Evolutionary conservation across 148 eudicot genomes (phyloP), one percentile per base, ranked within the genome.

Genomic region (Hydrangea macrophylla): DNA sequence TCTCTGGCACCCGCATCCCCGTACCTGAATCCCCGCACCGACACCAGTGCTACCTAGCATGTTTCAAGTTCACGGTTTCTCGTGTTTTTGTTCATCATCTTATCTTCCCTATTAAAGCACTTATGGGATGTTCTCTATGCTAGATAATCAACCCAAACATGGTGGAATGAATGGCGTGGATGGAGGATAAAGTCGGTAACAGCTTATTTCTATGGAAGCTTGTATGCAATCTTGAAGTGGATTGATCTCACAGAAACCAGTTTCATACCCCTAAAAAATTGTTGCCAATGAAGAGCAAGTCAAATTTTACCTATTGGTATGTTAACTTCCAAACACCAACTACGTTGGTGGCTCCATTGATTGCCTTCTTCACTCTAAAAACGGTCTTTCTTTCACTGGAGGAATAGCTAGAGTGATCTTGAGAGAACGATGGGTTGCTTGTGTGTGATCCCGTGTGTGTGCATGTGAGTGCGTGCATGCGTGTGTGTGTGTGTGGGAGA

Each of bases 231-330:
- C 0, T 35, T 73, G 67, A 67, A 60, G 20, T 77, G 70, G 37
- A 17, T 64, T 6, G 78, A 78, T 2, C 57, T 81, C 24, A 48
- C 67, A 54, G 28, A 81, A 48, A 64, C 73, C 6, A 77, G 60
- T 32, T 81, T 81, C 55, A 63, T 40, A 57, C 75, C 76, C 77
- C 84, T 20, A 74, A 74, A 48, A 81, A 81, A 60, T n/a, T n/a
- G 81, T 62, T 2, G 60, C 35, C 18, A 73, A 44, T 11, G 39
- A 40, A 0, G 76, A 74, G 18, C 58, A 67, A 28, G 39, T 31
- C 7, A 68, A 67, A 37, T 64, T 60, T 18, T 77, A 81, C 36
- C 37, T 9, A 50, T 51, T 30, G 84, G 79, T 6, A 67, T 24
- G 55, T 54, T 60, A 70, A 81, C 37, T 80, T 80, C 22, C 75